Conservation (phyloP, 352 stramenopile species). For the Phytophthora niederhauseri region DNA sequence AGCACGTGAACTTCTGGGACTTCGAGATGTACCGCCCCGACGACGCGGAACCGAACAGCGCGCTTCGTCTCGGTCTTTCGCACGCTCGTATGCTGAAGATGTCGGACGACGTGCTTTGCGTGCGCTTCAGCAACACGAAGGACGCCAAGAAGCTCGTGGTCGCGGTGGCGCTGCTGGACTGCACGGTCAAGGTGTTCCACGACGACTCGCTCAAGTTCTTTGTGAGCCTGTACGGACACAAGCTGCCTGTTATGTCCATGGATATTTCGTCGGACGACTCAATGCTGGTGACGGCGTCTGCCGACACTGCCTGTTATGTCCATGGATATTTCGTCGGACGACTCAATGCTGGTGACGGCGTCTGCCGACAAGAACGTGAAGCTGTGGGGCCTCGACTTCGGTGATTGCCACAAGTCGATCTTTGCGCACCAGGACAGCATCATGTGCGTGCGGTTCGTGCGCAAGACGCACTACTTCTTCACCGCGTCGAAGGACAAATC, state of each 20-base stretch:
- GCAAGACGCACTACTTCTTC: slow-evolving; percentile 99
- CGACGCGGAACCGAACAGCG: slow-evolving; percentile 41
- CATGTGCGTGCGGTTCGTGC: slow-evolving; percentile 96
- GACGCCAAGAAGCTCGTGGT: slow-evolving; percentile 90
- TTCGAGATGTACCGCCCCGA: slow-evolving; percentile 91
- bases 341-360: slow-evolving; percentile 97
- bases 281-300: slow-evolving; percentile 97
- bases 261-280: slow-evolving; percentile 98
- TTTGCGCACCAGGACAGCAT: slow-evolving; percentile 99
- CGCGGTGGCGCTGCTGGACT: slow-evolving; percentile 94
- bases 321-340: slow-evolving; percentile 98
- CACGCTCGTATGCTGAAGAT: slow-evolving; percentile 98
- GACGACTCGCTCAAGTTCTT: slow-evolving; percentile 99
- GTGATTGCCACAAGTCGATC: slow-evolving; percentile 99
- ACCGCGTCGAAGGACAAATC: slow-evolving; percentile 98
- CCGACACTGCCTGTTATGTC: slow-evolving; percentile 98
- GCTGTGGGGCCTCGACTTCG: slow-evolving; percentile 99
- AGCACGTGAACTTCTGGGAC: slow-evolving; percentile 99
- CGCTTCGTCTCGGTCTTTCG: slow-evolving; percentile 92
- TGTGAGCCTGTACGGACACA: slow-evolving; percentile 99
- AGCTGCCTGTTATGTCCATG: slow-evolving; percentile 98
- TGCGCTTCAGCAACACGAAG: slow-evolving; percentile 96
- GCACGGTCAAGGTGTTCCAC: slow-evolving; percentile 99
- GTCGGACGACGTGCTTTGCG: slow-evolving; percentile 98
- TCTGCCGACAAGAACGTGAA: slow-evolving; percentile 99